A percentile compares a stretch with the other conserved stretches of the same genome.
Evolutionary conservation across 305 asterid species (phyloP).

Genomic region (Fraxinus ornus): DNA sequence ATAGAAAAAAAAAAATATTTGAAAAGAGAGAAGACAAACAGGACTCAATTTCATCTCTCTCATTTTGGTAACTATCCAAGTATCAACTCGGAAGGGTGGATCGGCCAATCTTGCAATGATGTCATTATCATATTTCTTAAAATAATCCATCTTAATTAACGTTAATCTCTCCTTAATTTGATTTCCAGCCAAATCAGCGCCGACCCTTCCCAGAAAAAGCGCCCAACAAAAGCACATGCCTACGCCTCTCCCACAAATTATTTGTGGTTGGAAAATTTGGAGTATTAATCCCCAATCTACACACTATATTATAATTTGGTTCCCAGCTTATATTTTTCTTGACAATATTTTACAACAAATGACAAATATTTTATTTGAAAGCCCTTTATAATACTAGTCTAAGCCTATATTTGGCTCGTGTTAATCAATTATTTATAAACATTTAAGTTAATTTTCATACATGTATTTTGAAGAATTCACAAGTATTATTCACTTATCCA

Average conservation of each 20-base stretch:
- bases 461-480: too few relatives aligned
- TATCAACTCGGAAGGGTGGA: neutral
- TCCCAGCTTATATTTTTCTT: neutral
- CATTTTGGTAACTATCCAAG: too few relatives aligned
- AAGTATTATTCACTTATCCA: neutral
- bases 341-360: too few relatives aligned
- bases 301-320: neutral
- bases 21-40: too few relatives aligned
- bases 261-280: neutral
- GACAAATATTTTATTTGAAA: neutral
- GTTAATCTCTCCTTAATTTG: neutral
- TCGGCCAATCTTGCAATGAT: constrained; percentile 16
- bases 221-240: constrained; percentile 66
- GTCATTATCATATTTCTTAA: neutral
- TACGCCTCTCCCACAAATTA: constrained; percentile 10
- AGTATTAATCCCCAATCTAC: neutral
- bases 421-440: neutral
- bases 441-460: neutral
- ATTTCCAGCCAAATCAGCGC: constrained; percentile 17
- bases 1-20: too few relatives aligned
- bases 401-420: neutral
- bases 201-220: constrained; percentile 48
- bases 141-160: constrained; percentile 17
- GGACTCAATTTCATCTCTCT: too few relatives aligned
- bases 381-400: neutral